phyloP scores from a whole-genome alignment of 768 basidiomycete genomes.

The Porphyrellus cyaneotinctus region DNA sequence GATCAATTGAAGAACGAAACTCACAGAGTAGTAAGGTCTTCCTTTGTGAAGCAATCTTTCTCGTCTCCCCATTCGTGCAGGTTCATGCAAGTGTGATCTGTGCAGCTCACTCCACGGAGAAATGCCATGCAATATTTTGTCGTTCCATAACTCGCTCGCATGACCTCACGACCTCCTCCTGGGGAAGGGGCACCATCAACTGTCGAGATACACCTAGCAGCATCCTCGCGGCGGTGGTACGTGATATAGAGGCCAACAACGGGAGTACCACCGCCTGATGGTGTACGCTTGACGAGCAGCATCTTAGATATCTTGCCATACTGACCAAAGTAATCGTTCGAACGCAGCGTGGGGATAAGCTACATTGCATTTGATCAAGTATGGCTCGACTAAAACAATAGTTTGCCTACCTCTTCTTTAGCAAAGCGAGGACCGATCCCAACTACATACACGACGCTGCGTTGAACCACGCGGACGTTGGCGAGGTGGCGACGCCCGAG shows the following conservation, averaged over 20 bases:
- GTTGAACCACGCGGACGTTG: slow-evolving; percentile 94
- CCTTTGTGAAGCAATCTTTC: slow-evolving; percentile 95
- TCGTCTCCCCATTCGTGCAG: slow-evolving; percentile 99
- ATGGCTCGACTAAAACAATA: background rate
- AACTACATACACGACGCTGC: slow-evolving; percentile 93
- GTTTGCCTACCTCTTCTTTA: slow-evolving; percentile 82
- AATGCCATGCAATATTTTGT: slow-evolving; percentile 98
- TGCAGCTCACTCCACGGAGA: slow-evolving; percentile 78
- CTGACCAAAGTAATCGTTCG: slow-evolving; percentile 95
- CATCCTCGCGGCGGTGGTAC: slow-evolving; percentile 91
- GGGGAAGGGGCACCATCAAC: slow-evolving; percentile 91
- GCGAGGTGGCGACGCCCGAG: slow-evolving; percentile 81
- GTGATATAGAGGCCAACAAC: slow-evolving; percentile 96
- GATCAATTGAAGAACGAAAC: slow-evolving; percentile 26
- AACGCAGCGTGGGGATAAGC: slow-evolving; percentile 90
- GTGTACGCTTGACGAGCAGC: slow-evolving; percentile 83
- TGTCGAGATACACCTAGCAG: slow-evolving; percentile 85
- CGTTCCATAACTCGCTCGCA: slow-evolving; percentile 93
- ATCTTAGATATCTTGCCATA: slow-evolving; percentile 98
- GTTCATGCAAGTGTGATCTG: slow-evolving; percentile 88
- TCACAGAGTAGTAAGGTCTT: slow-evolving; percentile 89
- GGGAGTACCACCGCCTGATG: slow-evolving; percentile 65
- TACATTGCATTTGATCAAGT: slow-evolving; percentile 26
- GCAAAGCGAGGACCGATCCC: slow-evolving; percentile 92
- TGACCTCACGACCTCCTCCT: slow-evolving; percentile 81